A percentile compares a stretch with the other conserved stretches of the same genome.
These are phyloP conservation scores for Gamsiella multidivaricata DNA, from an alignment of 192 early-diverging fungal genomes.

Conservation along the genomic window DNA sequence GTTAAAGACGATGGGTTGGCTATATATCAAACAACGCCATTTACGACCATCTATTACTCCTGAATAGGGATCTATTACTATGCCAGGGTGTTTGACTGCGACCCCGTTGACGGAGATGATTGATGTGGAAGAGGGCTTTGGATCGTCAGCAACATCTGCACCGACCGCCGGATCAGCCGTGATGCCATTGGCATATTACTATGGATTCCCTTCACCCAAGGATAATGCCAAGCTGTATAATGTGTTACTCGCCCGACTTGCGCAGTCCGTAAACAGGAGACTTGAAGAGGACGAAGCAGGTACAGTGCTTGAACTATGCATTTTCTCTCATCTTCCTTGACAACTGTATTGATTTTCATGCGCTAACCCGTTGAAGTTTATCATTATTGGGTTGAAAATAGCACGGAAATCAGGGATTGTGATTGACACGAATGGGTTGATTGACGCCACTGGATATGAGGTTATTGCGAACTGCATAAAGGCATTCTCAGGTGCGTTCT, in stretches of 20 bases:
- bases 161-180: constrained; percentile 71
- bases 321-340: background rate
- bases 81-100: constrained; percentile 89
- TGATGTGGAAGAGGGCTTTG: constrained; percentile 87
- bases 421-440: constrained; percentile 88
- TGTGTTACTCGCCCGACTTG: constrained; percentile 70
- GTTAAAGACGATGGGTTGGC: no score
- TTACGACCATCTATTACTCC: no score
- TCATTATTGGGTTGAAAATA: constrained; percentile 22
- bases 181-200: constrained; percentile 90
- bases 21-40: no score
- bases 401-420: constrained; percentile 79
- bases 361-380: no score
- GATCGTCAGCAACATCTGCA: constrained; percentile 73
- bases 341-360: background rate
- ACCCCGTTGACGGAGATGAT: constrained; percentile 80
- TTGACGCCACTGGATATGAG: constrained; percentile 80
- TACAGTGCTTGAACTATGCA: constrained; percentile 11
- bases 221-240: constrained; percentile 88
- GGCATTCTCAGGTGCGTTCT: constrained; percentile 69
- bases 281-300: constrained; percentile 70
- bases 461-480: constrained; percentile 79
- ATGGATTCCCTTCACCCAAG: constrained; percentile 79
- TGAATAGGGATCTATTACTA: constrained; percentile 78
- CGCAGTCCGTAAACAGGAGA: constrained; percentile 71